Conservation (phyloP, 176 grass and related monocot species). For the Eragrostis nindensis region DNA sequence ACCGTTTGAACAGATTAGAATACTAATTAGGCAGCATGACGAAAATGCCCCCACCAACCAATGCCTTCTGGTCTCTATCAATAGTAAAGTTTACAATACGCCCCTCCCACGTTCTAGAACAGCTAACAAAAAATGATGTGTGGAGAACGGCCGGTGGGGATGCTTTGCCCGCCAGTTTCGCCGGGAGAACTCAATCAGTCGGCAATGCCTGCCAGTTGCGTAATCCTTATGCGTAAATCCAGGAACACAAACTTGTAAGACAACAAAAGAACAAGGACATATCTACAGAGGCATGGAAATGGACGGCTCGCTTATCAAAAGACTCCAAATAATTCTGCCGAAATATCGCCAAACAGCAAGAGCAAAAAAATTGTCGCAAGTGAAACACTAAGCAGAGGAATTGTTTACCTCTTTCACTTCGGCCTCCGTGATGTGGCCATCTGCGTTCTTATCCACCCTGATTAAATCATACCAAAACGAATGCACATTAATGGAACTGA, state of each 20-base stretch:
- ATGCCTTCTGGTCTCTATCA: slow-evolving; percentile 22
- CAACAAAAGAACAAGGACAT: slow-evolving; percentile 48
- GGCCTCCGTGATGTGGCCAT: slow-evolving; percentile 84
- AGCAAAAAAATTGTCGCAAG: neutral
- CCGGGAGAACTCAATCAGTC: slow-evolving; percentile 51
- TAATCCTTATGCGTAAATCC: slow-evolving; percentile 46
- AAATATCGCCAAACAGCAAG: slow-evolving; percentile 21
- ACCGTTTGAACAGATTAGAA: slow-evolving; percentile 36
- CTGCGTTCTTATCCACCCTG: slow-evolving; percentile 95
- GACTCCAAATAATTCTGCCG: slow-evolving; percentile 28
- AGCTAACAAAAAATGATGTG: slow-evolving; percentile 26
- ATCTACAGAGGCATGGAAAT: slow-evolving; percentile 18
- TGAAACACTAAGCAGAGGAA: slow-evolving; percentile 15
- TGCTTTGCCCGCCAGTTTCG: slow-evolving; percentile 56
- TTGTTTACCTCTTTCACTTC: slow-evolving; percentile 89
- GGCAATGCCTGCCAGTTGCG: slow-evolving; percentile 21
- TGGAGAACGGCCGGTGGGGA: slow-evolving; percentile 46
- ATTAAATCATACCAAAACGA: slow-evolving; percentile 28
- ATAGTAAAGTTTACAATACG: slow-evolving; percentile 36
- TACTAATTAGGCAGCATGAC: slow-evolving; percentile 33
- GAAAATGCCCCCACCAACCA: slow-evolving; percentile 69
- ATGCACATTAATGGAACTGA: slow-evolving; percentile 1
- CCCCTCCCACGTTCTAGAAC: slow-evolving; percentile 49
- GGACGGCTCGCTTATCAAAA: slow-evolving; percentile 46
- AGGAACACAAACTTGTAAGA: slow-evolving; percentile 54